Conservation (phyloP, 1,284 basidiomycete genomes). For the Melampsora allii-populina region DNA sequence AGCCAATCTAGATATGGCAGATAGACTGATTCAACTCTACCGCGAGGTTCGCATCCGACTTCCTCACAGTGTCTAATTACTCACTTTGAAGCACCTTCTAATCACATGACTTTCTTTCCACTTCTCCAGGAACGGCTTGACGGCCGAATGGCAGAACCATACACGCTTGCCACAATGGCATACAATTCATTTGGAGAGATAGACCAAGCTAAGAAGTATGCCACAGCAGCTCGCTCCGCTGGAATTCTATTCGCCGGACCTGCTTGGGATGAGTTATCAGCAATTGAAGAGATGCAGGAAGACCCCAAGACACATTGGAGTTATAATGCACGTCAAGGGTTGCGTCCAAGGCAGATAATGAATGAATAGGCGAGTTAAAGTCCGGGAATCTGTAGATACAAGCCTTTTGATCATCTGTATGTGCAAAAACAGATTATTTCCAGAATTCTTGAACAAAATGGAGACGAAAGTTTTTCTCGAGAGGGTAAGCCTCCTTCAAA, state of each 20-base stretch:
- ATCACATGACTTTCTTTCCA: not conserved
- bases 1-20: conserved; percentile 2
- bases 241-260: conserved; percentile 15
- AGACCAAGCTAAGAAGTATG: not conserved
- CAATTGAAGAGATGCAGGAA: not conserved
- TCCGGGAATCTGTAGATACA: too few species aligned
- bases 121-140: conserved; percentile 6
- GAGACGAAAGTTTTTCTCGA: too few species aligned
- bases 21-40: conserved; percentile 19
- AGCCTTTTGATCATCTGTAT: too few species aligned
- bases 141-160: conserved; percentile 15
- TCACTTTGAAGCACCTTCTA: not conserved
- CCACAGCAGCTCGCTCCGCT: conserved; percentile 4
- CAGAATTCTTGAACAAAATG: too few species aligned
- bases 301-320: not conserved
- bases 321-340: not conserved
- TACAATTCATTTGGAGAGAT: conserved; percentile 29
- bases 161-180: conserved; percentile 13
- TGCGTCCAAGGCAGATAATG: too few species aligned
- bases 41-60: not conserved
- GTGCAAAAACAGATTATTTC: too few species aligned
- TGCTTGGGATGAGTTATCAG: not conserved
- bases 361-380: too few species aligned
- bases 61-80: not conserved
- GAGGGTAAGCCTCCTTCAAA: too few species aligned